phyloP scores from a whole-genome alignment of 1,139 yeast species.

The Geotrichum fermentans region DNA sequence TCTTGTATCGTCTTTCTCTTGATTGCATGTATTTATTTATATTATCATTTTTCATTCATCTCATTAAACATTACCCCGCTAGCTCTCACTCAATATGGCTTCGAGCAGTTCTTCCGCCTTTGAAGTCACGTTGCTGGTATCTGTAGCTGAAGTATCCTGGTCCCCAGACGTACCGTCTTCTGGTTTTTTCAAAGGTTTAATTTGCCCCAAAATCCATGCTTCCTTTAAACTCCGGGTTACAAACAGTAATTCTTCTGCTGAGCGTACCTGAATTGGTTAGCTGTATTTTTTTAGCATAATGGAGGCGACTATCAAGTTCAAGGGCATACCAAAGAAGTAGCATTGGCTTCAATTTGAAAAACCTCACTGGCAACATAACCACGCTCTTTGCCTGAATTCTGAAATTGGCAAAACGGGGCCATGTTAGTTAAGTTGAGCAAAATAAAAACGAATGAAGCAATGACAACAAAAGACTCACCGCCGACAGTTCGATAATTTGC shows the following conservation, averaged over 20 bases:
- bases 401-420: constrained; percentile 4
- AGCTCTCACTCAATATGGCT: constrained; percentile 26
- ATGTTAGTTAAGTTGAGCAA: background rate
- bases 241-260: constrained; percentile 40
- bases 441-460: background rate
- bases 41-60: background rate
- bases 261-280: constrained; percentile 30
- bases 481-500: constrained; percentile 31
- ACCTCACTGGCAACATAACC: constrained; percentile 35
- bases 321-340: constrained; percentile 30
- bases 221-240: constrained; percentile 41
- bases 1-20: too few relatives aligned
- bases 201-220: constrained; percentile 42
- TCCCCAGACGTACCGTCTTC: constrained; percentile 20
- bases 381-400: constrained; percentile 36
- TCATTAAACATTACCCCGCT: background rate
- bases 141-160: constrained; percentile 7
- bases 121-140: constrained; percentile 6
- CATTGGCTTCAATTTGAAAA: constrained; percentile 36
- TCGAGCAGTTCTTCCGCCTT: constrained; percentile 27
- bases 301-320: too few relatives aligned
- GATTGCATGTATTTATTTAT: background rate
- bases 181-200: constrained; percentile 30
- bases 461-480: constrained; percentile 23
- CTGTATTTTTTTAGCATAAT: too few relatives aligned